Evolutionary conservation across 2,329 filamentous ascomycete genomes (phyloP).

Genomic region (Leptographium lundbergii): DNA sequence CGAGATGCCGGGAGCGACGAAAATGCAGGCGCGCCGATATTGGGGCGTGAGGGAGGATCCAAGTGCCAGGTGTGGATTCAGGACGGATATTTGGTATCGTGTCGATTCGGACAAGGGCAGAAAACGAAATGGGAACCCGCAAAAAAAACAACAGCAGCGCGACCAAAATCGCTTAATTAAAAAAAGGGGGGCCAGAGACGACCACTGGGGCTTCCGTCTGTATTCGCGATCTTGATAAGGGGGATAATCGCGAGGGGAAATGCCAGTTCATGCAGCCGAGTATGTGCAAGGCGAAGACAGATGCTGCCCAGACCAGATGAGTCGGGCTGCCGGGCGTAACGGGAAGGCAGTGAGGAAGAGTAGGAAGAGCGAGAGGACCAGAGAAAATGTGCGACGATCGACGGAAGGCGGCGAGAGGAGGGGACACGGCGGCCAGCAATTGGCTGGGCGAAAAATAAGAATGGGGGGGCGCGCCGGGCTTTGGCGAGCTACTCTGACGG

Average conservation of each 20-base stretch:
- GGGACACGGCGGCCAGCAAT: not conserved
- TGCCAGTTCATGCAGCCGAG: too few relatives aligned
- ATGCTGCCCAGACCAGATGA: not conserved
- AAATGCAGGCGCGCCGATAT: not conserved
- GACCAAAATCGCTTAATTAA: not conserved
- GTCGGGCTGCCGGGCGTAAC: not conserved
- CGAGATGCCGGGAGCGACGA: not conserved
- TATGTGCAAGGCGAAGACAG: not conserved
- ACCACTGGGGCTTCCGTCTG: too few relatives aligned
- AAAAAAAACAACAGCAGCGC: not conserved
- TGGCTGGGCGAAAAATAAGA: not conserved
- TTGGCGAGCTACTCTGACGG: not conserved
- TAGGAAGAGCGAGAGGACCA: not conserved
- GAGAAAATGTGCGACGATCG: not conserved
- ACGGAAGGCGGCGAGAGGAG: not conserved
- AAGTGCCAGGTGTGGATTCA: not conserved
- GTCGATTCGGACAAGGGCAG: constrained; percentile 2
- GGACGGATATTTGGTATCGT: constrained; percentile 1
- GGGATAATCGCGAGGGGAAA: too few relatives aligned
- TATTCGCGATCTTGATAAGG: too few relatives aligned
- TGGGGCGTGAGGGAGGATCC: not conserved
- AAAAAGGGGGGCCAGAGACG: not conserved
- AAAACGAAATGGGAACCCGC: not conserved
- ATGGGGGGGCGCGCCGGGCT: not conserved
- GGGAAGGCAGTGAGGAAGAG: not conserved